A percentile compares a stretch with the other conserved stretches of the same genome.
These are phyloP conservation scores for Rasamsonia emersonii DNA, from an alignment of 2,329 filamentous ascomycete genomes.

Conservation along the genomic window DNA sequence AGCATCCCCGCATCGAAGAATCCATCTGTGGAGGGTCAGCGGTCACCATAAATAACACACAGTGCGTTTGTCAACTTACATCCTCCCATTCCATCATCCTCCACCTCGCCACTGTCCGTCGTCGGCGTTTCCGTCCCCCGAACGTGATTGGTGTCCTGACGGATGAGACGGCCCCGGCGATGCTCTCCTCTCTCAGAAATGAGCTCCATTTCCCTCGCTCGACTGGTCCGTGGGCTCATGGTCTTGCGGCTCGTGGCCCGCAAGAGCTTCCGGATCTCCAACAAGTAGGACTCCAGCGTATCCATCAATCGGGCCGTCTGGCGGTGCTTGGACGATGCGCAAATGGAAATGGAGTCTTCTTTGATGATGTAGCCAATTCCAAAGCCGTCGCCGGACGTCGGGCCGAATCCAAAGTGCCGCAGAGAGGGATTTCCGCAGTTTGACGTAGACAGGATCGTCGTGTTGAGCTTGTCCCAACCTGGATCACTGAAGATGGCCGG, in stretches of 20 bases:
- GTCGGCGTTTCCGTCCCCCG: conserved; percentile 51
- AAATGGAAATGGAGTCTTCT: conserved; percentile 81
- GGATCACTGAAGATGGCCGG: conserved; percentile 77
- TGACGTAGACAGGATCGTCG: conserved; percentile 88
- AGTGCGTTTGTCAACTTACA: conserved; percentile 56
- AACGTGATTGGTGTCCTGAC: conserved; percentile 38
- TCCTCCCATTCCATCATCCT: conserved; percentile 83
- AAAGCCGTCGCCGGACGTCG: conserved; percentile 87
- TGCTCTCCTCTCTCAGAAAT: conserved; percentile 40
- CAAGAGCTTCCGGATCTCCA: conserved; percentile 81
- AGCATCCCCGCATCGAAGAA: conserved; percentile 98
- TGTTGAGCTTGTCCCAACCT: conserved; percentile 94
- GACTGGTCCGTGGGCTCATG: conserved; percentile 44
- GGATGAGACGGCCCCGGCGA: conserved; percentile 64
- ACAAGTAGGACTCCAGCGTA: conserved; percentile 77
- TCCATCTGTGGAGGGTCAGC: conserved; percentile 54
- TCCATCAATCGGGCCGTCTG: conserved; percentile 89
- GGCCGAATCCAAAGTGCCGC: conserved; percentile 92
- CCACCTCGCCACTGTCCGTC: conserved; percentile 62
- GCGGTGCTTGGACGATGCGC: conserved; percentile 84
- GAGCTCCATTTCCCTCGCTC: conserved; percentile 53
- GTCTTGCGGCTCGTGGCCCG: conserved; percentile 56
- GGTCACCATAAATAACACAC: neutral
- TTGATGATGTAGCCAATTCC: conserved; percentile 99
- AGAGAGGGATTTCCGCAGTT: conserved; percentile 96